A percentile compares a stretch with the other conserved stretches of the same genome.
Evolutionary conservation across 2,329 filamentous ascomycete species (phyloP).

Genomic region (Trichoderma atrobrunneum): DNA sequence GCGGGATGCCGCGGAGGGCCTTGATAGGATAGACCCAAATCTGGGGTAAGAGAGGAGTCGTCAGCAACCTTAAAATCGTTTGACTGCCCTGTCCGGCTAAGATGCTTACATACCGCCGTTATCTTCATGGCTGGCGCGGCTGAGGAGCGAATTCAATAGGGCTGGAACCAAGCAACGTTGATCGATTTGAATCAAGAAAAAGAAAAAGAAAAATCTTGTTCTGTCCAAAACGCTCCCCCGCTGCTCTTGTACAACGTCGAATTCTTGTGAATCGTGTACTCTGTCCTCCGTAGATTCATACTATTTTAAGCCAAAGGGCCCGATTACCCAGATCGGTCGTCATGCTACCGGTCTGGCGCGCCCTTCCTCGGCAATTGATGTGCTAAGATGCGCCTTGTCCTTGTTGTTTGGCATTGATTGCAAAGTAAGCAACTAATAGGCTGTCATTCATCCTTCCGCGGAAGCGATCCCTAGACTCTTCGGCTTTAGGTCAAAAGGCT

Average conservation of each 20-base stretch:
- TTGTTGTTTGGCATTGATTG: neutral
- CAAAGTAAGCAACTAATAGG: neutral
- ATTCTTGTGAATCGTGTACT: neutral
- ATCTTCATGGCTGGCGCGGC: conserved; percentile 30
- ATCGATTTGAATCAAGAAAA: neutral
- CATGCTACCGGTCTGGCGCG: neutral
- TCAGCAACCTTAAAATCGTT: neutral
- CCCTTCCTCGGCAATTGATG: neutral
- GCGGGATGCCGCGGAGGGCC: conserved; percentile 59
- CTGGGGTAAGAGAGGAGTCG: conserved; percentile 23
- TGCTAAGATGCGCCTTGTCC: neutral
- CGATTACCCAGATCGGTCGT: neutral
- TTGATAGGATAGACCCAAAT: conserved; percentile 75
- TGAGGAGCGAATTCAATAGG: neutral
- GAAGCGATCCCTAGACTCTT: neutral
- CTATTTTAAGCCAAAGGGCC: neutral
- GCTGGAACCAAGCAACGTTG: neutral
- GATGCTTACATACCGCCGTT: conserved; percentile 27
- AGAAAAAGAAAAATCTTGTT: neutral
- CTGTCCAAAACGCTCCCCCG: neutral
- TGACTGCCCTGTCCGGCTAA: neutral
- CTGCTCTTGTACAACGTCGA: neutral
- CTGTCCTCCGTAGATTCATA: neutral
- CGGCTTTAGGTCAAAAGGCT: neutral
- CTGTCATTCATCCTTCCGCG: neutral